Evolutionary conservation across 768 basidiomycete species (phyloP).

Genomic region (Phallus indusiatus): DNA sequence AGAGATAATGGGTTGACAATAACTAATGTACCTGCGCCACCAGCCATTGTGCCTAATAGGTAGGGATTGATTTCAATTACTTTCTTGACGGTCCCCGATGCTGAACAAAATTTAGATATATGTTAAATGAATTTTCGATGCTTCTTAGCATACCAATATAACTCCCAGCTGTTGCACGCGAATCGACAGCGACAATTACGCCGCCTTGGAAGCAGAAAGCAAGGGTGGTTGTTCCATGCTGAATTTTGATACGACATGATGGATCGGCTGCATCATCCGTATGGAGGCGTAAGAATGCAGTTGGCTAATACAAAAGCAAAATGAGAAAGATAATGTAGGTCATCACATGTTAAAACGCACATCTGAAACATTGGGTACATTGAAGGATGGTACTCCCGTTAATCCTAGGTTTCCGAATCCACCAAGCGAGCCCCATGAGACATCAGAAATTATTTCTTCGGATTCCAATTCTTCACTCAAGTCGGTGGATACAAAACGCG

Average conservation of each 20-base stretch:
- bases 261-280: conserved; percentile 95
- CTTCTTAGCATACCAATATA: conserved; percentile 63
- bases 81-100: conserved; percentile 96
- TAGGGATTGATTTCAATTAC: conserved; percentile 99
- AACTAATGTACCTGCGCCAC: conserved; percentile 77
- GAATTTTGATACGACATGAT: conserved; percentile 92
- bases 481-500: conserved; percentile 54
- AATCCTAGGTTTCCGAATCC: conserved; percentile 66
- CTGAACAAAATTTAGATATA: conserved; percentile 30
- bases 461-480: conserved; percentile 39
- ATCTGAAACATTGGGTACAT: conserved; percentile 64
- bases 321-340: neutral
- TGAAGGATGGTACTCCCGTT: conserved; percentile 63
- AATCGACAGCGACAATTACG: conserved; percentile 99
- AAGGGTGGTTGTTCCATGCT: conserved; percentile 96
- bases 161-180: conserved; percentile 92
- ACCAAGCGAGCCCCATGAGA: conserved; percentile 77
- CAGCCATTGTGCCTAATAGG: conserved; percentile 98
- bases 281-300: conserved; percentile 83
- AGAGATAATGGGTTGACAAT: neutral
- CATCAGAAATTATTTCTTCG: conserved; percentile 50
- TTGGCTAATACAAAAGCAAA: conserved; percentile 48
- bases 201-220: conserved; percentile 96
- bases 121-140: neutral
- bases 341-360: conserved; percentile 34